Percentiles rank a stretch among this genome's conserved stretches.
phyloP scores from a whole-genome alignment of 306 rosid genomes.

The Phaseolus lunatus region DNA sequence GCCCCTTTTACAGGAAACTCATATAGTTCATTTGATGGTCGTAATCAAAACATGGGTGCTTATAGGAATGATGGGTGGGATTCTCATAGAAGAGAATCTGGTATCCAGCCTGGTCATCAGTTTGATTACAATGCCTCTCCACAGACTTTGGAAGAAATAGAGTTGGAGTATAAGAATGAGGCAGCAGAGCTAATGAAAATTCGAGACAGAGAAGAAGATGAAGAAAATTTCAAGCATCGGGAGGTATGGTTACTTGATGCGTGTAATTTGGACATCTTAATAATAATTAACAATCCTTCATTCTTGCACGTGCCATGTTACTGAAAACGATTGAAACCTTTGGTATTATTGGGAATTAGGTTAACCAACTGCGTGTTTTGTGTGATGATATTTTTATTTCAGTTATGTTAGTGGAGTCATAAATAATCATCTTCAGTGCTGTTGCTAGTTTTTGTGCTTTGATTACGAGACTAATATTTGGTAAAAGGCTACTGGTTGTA shows the following conservation, averaged over 20 bases:
- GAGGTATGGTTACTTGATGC: constrained; percentile 67
- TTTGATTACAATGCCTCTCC: constrained; percentile 64
- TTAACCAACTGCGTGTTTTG: constrained; percentile 27
- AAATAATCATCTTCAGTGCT: constrained; percentile 14
- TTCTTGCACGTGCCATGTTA: constrained; percentile 2
- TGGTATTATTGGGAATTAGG: constrained; percentile 11
- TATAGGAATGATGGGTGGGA: constrained; percentile 83
- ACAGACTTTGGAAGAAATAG: constrained; percentile 82
- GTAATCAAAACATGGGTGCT: constrained; percentile 64
- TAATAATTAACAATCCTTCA: constrained; percentile 36
- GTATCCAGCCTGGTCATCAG: constrained; percentile 70
- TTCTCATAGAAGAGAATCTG: constrained; percentile 78
- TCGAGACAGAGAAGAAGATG: constrained; percentile 94
- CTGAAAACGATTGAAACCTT: not conserved
- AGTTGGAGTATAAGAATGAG: constrained; percentile 82
- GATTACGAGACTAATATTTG: constrained; percentile 18
- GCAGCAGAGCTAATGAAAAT: constrained; percentile 76
- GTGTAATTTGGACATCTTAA: constrained; percentile 21
- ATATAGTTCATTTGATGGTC: constrained; percentile 73
- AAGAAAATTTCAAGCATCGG: constrained; percentile 89
- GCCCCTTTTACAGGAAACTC: constrained; percentile 72
- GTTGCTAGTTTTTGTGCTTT: not conserved
- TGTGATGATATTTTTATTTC: not conserved
- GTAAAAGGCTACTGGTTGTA: constrained; percentile 16
- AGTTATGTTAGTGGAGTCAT: not conserved